A percentile compares a stretch with the other conserved stretches of the same genome.
phyloP scores from a whole-genome alignment of 2,329 filamentous ascomycete genomes.

The Trichoderma sp. region DNA sequence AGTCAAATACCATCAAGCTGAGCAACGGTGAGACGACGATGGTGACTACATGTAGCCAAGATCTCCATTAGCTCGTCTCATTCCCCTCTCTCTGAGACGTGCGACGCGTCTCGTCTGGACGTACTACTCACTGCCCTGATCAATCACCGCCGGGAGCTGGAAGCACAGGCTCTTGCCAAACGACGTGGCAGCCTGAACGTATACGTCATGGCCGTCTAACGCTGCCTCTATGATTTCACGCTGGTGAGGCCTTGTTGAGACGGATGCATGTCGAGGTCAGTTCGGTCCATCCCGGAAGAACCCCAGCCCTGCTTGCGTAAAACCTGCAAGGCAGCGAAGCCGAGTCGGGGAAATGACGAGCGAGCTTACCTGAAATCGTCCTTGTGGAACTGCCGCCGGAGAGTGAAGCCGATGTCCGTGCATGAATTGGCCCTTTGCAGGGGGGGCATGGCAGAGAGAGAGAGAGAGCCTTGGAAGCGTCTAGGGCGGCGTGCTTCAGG shows the following conservation, averaged over 20 bases:
- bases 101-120: conserved; percentile 15
- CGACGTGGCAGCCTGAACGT: conserved; percentile 85
- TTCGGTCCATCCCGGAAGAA: not conserved
- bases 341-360: conserved; percentile 10
- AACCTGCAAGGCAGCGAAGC: conserved; percentile 26
- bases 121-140: conserved; percentile 72
- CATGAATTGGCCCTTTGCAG: conserved; percentile 52
- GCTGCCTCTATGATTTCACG: conserved; percentile 84
- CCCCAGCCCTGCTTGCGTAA: not conserved
- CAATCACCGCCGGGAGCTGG: conserved; percentile 85
- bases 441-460: conserved; percentile 42
- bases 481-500: not conserved
- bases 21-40: conserved; percentile 88
- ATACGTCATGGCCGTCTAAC: conserved; percentile 83
- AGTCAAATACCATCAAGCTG: conserved; percentile 73
- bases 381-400: conserved; percentile 74
- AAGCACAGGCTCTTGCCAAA: conserved; percentile 96
- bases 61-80: not conserved
- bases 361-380: conserved; percentile 64
- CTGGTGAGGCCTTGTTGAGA: conserved; percentile 67
- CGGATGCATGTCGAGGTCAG: conserved; percentile 9
- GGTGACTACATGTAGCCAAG: conserved; percentile 61
- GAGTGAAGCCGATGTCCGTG: conserved; percentile 72
- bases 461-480: not conserved
- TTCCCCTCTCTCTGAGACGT: conserved; percentile 15